phyloP scores from a whole-genome alignment of 2,329 filamentous ascomycete species.

The Leptosphaerulina australis region DNA sequence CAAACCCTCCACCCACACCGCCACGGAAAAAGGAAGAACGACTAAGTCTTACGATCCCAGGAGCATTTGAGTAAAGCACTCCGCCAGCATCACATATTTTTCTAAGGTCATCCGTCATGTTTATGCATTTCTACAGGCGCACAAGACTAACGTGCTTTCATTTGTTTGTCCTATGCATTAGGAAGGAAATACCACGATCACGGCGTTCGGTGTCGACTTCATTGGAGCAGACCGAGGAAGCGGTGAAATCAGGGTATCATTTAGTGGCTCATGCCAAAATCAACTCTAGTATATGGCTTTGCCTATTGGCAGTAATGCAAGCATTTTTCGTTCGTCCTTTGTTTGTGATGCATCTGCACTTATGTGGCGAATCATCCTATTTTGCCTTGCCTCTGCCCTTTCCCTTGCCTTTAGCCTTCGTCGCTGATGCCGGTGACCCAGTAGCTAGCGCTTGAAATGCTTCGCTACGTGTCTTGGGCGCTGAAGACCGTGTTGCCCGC shows the following conservation, averaged over 20 bases:
- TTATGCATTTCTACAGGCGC: slow-evolving; percentile 10
- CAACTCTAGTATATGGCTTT: neutral
- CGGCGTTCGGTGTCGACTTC: slow-evolving; percentile 3
- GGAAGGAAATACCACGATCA: slow-evolving; percentile 14
- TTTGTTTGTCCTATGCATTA: neutral
- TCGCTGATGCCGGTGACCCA: slow-evolving; percentile 14
- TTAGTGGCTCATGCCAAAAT: neutral
- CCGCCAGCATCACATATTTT: too few relatives aligned
- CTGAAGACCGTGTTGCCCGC: slow-evolving; percentile 14
- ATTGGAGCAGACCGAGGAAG: too few relatives aligned
- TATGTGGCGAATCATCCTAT: too few relatives aligned
- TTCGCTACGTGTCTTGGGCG: slow-evolving; percentile 33
- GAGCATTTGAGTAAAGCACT: slow-evolving; percentile 31
- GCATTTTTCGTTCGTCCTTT: too few relatives aligned
- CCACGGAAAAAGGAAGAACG: slow-evolving; percentile 42
- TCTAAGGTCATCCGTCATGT: too few relatives aligned
- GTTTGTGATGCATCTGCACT: too few relatives aligned
- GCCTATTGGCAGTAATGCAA: neutral
- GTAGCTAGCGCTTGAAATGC: slow-evolving; percentile 33
- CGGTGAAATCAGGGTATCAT: slow-evolving; percentile 3
- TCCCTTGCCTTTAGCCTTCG: neutral
- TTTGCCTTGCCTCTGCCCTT: slow-evolving; percentile 6
- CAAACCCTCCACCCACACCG: slow-evolving; percentile 29
- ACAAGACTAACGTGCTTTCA: neutral
- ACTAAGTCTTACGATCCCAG: slow-evolving; percentile 45